These are phyloP conservation scores for Pseudocercospora crystallina DNA, from an alignment of 2,329 filamentous ascomycete species.

Conservation along the genomic window DNA sequence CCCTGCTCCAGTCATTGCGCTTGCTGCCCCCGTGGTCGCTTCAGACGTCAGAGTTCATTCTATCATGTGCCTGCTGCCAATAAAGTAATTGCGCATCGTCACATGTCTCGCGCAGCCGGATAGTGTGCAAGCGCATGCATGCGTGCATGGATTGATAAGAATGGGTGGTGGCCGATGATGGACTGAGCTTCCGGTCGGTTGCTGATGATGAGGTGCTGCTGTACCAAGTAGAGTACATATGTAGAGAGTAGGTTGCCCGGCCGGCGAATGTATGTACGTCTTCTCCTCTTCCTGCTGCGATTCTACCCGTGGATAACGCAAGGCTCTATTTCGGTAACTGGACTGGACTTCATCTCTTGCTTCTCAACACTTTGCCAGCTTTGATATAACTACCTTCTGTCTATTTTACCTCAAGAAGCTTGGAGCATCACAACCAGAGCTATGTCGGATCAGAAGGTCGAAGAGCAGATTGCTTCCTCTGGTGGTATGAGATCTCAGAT, in stretches of 20 bases:
- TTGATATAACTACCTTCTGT: background rate
- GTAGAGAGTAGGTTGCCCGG: background rate
- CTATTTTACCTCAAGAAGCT: background rate
- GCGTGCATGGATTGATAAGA: too few relatives aligned
- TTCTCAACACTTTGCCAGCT: background rate
- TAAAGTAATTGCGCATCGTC: slow-evolving; percentile 3
- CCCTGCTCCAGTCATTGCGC: background rate
- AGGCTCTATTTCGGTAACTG: too few relatives aligned
- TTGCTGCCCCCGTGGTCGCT: too few relatives aligned
- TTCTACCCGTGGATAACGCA: too few relatives aligned
- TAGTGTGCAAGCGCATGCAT: too few relatives aligned
- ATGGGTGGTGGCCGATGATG: too few relatives aligned
- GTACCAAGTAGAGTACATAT: background rate
- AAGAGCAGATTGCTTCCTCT: background rate
- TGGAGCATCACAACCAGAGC: background rate
- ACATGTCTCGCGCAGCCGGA: background rate
- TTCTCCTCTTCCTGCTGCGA: too few relatives aligned
- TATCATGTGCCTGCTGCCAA: slow-evolving; percentile 1
- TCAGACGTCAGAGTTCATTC: slow-evolving; percentile 2
- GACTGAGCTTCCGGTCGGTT: background rate
- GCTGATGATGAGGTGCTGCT: slow-evolving; percentile 4
- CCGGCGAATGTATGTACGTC: too few relatives aligned
- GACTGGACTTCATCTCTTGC: too few relatives aligned
- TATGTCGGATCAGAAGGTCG: slow-evolving; percentile 3
- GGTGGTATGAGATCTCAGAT: background rate